Evolutionary conservation across 345 rosid genomes (phyloP).

Genomic region (Acer negundo): DNA sequence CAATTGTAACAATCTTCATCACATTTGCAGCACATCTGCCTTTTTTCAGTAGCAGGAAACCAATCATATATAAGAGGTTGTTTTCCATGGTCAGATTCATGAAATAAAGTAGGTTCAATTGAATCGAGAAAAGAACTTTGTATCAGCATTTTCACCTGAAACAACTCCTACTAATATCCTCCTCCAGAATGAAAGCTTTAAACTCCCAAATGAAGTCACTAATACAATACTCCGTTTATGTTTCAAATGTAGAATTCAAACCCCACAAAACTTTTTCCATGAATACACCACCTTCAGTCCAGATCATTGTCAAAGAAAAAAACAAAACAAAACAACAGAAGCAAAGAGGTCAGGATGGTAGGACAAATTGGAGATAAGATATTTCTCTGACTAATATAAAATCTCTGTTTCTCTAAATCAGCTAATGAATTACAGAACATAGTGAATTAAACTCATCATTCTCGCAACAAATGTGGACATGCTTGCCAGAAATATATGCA

Average conservation of each 20-base stretch:
- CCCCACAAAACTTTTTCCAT: not conserved
- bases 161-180: constrained; percentile 11
- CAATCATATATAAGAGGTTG: constrained; percentile 37
- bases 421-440: not conserved
- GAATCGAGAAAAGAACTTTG: constrained; percentile 42
- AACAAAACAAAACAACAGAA: not conserved
- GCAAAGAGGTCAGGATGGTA: not conserved
- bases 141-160: constrained; percentile 46
- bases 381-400: not conserved
- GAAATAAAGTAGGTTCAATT: constrained; percentile 38
- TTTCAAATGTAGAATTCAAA: constrained; percentile 9
- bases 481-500: too few species aligned
- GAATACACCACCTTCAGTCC: constrained; percentile 4
- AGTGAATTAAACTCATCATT: not conserved
- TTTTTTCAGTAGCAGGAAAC: constrained; percentile 37
- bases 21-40: constrained; percentile 58
- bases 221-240: not conserved
- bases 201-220: constrained; percentile 7
- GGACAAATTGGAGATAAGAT: not conserved
- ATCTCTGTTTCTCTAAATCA: not conserved
- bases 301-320: not conserved
- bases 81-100: constrained; percentile 38
- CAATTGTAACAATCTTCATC: constrained; percentile 35
- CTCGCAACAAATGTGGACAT: not conserved
- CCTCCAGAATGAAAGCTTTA: not conserved